Evolutionary conservation across 2,329 filamentous ascomycete genomes (phyloP).

Genomic region (Stachybotrys chartarum): DNA sequence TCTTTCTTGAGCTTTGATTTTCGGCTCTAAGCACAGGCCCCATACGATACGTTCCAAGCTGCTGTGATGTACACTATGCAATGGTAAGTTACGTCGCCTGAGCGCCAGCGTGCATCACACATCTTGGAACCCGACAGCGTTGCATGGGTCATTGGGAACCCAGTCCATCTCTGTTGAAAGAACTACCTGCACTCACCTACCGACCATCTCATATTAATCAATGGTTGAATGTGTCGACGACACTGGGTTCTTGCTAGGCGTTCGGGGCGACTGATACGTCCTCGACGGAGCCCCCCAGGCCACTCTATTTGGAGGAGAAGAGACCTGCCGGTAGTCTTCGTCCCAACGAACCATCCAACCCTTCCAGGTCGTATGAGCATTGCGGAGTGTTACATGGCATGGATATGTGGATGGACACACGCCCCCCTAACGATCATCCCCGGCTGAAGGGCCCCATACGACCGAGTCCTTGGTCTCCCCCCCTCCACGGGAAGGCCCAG

Average conservation of each 20-base stretch:
- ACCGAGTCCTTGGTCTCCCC: neutral
- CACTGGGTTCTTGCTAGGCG: neutral
- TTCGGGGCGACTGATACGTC: neutral
- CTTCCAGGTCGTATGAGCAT: neutral
- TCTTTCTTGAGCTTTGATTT: neutral
- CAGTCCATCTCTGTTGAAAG: neutral
- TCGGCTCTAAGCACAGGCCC: neutral
- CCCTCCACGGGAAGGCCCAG: neutral
- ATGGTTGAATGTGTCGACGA: neutral
- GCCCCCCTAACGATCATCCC: neutral
- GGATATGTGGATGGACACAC: neutral
- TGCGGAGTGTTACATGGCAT: constrained; percentile 1
- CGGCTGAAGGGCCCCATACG: neutral
- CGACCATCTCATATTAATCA: neutral
- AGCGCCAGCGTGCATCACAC: neutral
- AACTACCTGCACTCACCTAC: no score
- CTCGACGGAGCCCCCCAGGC: neutral
- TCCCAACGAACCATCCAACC: neutral
- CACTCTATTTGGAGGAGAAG: neutral
- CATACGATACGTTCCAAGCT: neutral
- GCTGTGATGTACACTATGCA: neutral
- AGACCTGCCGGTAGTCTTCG: neutral
- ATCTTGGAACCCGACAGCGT: neutral
- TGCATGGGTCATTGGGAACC: neutral
- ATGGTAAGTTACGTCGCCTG: neutral